A percentile compares a stretch with the other conserved stretches of the same genome.
Evolutionary conservation across 2,329 filamentous ascomycete species (phyloP).

Genomic region (Celoporthe dispersa): DNA sequence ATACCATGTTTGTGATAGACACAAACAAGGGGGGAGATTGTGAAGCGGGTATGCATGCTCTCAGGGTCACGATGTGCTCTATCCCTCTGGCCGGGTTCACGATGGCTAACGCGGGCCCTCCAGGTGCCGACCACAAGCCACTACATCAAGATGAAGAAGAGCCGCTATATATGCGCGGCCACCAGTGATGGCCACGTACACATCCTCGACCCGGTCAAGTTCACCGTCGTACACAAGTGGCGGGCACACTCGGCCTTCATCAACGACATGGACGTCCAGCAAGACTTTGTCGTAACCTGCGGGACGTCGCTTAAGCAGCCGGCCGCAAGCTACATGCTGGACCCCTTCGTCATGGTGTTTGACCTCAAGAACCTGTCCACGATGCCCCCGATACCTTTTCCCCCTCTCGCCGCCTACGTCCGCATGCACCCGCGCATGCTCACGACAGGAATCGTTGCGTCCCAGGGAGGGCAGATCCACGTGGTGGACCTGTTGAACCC

Average conservation of each 20-base stretch:
- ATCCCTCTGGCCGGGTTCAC: neutral
- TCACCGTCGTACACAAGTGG: constrained; percentile 83
- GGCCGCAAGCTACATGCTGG: constrained; percentile 75
- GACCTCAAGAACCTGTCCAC: constrained; percentile 90
- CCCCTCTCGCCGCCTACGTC: constrained; percentile 90
- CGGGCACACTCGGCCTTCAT: constrained; percentile 87
- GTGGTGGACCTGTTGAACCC: constrained; percentile 95
- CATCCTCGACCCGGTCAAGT: constrained; percentile 79
- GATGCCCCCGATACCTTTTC: constrained; percentile 88
- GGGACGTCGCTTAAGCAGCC: constrained; percentile 86
- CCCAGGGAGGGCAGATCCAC: constrained; percentile 90
- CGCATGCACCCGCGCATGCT: constrained; percentile 96
- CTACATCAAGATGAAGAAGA: constrained; percentile 91
- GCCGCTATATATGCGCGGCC: constrained; percentile 89
- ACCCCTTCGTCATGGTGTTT: constrained; percentile 93
- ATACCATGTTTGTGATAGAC: constrained; percentile 79
- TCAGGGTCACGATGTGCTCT: too few relatives aligned
- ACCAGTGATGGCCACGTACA: constrained; percentile 82
- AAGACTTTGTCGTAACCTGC: constrained; percentile 94
- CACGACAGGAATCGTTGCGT: constrained; percentile 92
- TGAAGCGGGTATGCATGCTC: constrained; percentile 64
- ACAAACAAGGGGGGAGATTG: constrained; percentile 72
- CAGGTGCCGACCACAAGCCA: constrained; percentile 73
- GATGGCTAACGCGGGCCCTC: constrained; percentile 38
- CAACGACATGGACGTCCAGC: constrained; percentile 96